These are phyloP conservation scores for Dactylonectria macrodidyma DNA, from an alignment of 2,329 filamentous ascomycete genomes.

Conservation along the genomic window DNA sequence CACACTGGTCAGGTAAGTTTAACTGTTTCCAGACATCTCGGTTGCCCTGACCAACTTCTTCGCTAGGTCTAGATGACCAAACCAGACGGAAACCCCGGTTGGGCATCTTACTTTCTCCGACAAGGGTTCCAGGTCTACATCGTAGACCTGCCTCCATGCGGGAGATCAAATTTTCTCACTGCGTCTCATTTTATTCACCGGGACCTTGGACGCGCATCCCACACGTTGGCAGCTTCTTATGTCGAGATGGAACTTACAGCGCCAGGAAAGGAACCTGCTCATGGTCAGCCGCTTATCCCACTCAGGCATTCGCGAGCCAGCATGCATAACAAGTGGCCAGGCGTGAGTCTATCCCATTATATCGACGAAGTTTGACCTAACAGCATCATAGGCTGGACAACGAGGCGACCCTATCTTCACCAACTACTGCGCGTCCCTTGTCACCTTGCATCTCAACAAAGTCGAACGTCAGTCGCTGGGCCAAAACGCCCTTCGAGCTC, in stretches of 20 bases:
- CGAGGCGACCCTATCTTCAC: constrained; percentile 64
- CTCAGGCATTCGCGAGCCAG: constrained; percentile 44
- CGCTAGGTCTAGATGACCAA: constrained; percentile 60
- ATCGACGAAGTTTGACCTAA: neutral
- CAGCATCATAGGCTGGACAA: constrained; percentile 48
- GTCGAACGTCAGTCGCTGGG: constrained; percentile 50
- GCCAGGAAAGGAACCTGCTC: constrained; percentile 33
- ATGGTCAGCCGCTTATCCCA: neutral
- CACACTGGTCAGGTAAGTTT: constrained; percentile 52
- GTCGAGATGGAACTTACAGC: constrained; percentile 54
- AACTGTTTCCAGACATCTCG: neutral
- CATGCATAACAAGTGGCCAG: constrained; percentile 58
- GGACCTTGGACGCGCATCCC: constrained; percentile 36
- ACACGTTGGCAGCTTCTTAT: constrained; percentile 36
- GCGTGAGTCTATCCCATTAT: constrained; percentile 40
- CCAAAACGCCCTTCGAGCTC: constrained; percentile 55
- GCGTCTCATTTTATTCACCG: constrained; percentile 39
- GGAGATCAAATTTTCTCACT: constrained; percentile 52
- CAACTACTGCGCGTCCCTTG: constrained; percentile 61
- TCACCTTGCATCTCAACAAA: constrained; percentile 51
- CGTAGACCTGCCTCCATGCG: constrained; percentile 58
- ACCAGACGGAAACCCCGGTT: constrained; percentile 62
- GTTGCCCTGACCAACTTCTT: neutral
- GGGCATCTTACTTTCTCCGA: constrained; percentile 61
- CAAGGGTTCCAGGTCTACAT: constrained; percentile 61